Evolutionary conservation across 2,329 filamentous ascomycete genomes (phyloP), one percentile per base, ranked within the genome.

Genomic region (Thielaviopsis euricoi): DNA sequence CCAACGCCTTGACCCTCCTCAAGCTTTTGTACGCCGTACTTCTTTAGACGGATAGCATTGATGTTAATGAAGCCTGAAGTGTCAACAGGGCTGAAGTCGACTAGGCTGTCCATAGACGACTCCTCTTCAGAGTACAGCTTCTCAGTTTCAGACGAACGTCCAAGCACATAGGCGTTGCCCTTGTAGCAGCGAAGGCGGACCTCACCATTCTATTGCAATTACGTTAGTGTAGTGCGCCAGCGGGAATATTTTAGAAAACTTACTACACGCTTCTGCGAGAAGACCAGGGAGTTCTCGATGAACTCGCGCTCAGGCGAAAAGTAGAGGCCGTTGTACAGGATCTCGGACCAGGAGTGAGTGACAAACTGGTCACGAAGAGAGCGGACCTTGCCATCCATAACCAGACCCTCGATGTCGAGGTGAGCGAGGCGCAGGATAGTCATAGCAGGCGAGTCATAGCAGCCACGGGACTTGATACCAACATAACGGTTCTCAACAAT

Each of bases 21-120:
- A 53, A 67, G 67, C 66, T 69, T 71, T 52, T 61, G 57, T 26
- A 25, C 61, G 25, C 67, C 66, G 29, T 69, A 69, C 64, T 71
- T 83, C 71, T 81, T 73, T 54, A 85, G 71, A 51, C 80, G 75
- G 63, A 86, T 85, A 62, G 80, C 80, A 66, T 91, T 76, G 64
- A 89, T 83, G 56, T 76, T 77, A 66, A 91, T 82, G 67, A 84
- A 83, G 25, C 76, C 76, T 13, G 66, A 67, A 9, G 72, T 73
- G 56, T 73, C 71, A 57, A 67, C 64, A 55, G 69, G 71, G 53
- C 62, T 66, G 66, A 75, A 75, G 48, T 67, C 69, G 29, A 72
- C 69, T 6, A 77, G 72, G 15, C 70, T 69, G 65, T 77, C 76
- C 76, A 80, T 80, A 58, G 68, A 72, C 1, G 72, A 70, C 60